Evolutionary conservation across 768 basidiomycete genomes (phyloP).

Genomic region (Xerocomellus chrysenteron): DNA sequence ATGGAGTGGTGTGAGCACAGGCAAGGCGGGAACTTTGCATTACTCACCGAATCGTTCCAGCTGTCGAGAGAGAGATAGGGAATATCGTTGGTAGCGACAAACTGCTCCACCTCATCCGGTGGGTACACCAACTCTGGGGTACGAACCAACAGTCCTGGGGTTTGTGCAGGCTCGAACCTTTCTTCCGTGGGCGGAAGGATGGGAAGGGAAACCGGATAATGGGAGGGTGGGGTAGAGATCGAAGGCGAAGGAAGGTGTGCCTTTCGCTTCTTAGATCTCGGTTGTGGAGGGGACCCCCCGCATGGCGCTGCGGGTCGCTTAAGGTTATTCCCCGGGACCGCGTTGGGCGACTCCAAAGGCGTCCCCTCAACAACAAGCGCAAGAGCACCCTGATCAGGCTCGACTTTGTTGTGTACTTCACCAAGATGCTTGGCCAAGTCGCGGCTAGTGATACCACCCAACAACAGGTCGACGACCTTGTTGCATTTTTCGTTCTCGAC

Average conservation of each 20-base stretch:
- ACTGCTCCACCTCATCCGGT: constrained; percentile 12
- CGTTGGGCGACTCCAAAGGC: neutral
- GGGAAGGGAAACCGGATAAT: constrained; percentile 1
- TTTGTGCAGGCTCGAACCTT: neutral
- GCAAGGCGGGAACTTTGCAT: neutral
- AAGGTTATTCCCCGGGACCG: neutral
- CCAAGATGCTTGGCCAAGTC: constrained; percentile 26
- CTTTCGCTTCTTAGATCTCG: constrained; percentile 9
- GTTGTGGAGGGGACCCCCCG: constrained; percentile 3
- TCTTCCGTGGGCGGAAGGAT: neutral
- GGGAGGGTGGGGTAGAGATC: neutral
- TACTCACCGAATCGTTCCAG: constrained; percentile 20
- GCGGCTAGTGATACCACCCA: constrained; percentile 34
- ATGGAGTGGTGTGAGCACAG: constrained; percentile 7
- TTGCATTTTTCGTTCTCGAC: constrained; percentile 41
- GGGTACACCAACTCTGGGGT: constrained; percentile 24
- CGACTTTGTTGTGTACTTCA: neutral
- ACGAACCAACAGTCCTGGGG: neutral
- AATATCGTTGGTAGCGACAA: constrained; percentile 38
- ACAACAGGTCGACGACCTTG: constrained; percentile 36
- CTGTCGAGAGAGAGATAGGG: constrained; percentile 34
- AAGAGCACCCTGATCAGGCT: neutral
- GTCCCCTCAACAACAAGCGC: neutral
- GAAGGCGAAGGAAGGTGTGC: neutral
- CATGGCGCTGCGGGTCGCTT: constrained; percentile 9